These are phyloP conservation scores for Cucurbita moschata DNA, from an alignment of 306 rosid genomes.

Conservation along the genomic window DNA sequence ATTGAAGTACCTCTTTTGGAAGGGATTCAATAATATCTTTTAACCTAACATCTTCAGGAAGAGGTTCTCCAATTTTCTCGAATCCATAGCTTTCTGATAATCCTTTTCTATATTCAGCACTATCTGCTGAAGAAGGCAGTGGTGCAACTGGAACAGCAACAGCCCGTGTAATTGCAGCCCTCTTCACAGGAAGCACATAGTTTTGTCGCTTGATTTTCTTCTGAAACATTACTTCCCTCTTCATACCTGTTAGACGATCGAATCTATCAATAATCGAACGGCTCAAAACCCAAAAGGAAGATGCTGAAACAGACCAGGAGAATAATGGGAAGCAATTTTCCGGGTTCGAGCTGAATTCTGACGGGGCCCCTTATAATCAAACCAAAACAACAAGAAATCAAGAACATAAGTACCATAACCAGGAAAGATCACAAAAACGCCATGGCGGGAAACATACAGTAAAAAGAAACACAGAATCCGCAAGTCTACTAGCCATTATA, in stretches of 20 bases:
- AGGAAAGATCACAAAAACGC: not conserved
- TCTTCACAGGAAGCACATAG: constrained; percentile 20
- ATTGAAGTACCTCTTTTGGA: constrained; percentile 57
- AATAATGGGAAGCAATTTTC: constrained; percentile 22
- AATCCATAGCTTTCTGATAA: constrained; percentile 75
- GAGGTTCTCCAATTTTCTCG: constrained; percentile 59
- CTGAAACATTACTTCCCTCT: constrained; percentile 18
- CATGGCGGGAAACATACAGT: constrained; percentile 18
- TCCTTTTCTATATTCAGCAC: constrained; percentile 45
- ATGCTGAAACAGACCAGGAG: constrained; percentile 31
- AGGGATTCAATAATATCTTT: constrained; percentile 65
- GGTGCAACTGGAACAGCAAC: constrained; percentile 54
- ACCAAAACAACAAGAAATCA: not conserved
- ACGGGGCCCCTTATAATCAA: constrained; percentile 36
- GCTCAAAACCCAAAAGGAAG: not conserved
- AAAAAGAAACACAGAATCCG: constrained; percentile 46
- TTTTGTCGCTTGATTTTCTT: constrained; percentile 24
- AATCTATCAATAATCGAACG: not conserved
- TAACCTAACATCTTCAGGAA: constrained; percentile 56
- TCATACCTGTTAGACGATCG: constrained; percentile 1
- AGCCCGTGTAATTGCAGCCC: constrained; percentile 34
- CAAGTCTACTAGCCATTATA: constrained; percentile 58
- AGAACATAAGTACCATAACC: not conserved
- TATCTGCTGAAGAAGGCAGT: constrained; percentile 31
- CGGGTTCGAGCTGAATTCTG: constrained; percentile 31